Base-by-base conservation (phyloP, 768 basidiomycete genomes). In the Suillus cothurnatus region DNA sequence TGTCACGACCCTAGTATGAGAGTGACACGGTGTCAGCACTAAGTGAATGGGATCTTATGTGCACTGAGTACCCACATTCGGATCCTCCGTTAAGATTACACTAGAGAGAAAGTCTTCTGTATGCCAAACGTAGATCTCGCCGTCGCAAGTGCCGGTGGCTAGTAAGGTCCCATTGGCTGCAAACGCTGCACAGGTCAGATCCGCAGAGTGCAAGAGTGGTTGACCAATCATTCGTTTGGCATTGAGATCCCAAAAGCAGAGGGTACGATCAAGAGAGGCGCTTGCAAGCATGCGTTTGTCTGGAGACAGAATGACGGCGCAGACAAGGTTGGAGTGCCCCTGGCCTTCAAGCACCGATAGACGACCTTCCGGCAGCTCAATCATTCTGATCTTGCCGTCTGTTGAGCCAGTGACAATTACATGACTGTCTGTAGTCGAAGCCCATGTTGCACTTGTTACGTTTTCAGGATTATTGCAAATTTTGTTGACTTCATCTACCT, bases 251-350 rank as follows among this genome's bases (percentile, higher is more conserved):
- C 68, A 69, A 17, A 69, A 21, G 14, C 58, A 38, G 32, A 69
- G 36, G 31, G 58, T 61, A 17, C 17, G 23, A 43, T 71, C 68
- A 21, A n/a, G 1, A 19, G 69, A 72, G 7, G 62, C 62, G 31
- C 65, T 72, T 28, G 65, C 67, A 43, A 72, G 61, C 14, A 60
- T 14, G 8, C n/a, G 28, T 17, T 65, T 70, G 64, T 71, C 61
- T 19, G 67, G 70, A 15, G 2, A 28, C 26, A 23, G 5, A 39
- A 19, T 19, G 15, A 58, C 9, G 14, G 57, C 26, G 57, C 38
- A 28, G 23, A 58, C 38, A 28, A 26, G 57, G 38, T 58, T 38
- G 9, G 57, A 39, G 38, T 58, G 57, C 5, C 26, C 26, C 9
- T 1, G 50, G 2, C 26, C 50, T 4, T 52, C 23, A 58, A 58